phyloP scores from a whole-genome alignment of 2,329 filamentous ascomycete species.

The Aspergillus pseudonomiae region DNA sequence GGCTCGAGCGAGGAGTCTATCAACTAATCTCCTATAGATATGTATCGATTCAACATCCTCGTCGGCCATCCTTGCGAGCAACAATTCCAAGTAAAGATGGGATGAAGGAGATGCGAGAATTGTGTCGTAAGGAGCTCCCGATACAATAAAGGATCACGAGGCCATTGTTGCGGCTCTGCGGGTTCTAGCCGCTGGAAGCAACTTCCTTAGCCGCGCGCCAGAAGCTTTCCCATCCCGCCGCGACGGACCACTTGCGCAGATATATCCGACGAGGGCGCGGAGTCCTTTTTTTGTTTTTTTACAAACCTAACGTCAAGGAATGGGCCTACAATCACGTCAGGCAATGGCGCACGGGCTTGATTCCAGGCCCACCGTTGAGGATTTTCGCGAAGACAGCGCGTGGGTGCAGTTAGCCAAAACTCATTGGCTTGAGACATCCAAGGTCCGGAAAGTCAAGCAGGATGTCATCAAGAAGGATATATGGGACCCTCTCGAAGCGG shows the following conservation, averaged over 20 bases:
- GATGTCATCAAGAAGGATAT: constrained; percentile 84
- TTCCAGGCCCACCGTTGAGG: constrained; percentile 45
- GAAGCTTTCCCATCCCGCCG: constrained; percentile 29
- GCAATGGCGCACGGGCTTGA: constrained; percentile 62
- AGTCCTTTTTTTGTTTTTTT: constrained; percentile 49
- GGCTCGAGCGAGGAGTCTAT: constrained; percentile 62
- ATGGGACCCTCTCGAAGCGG: constrained; percentile 84
- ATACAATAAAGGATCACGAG: constrained; percentile 17
- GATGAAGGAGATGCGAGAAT: constrained; percentile 12
- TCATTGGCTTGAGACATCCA: constrained; percentile 77
- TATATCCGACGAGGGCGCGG: constrained; percentile 52
- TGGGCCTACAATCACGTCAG: constrained; percentile 46
- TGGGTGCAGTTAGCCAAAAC: constrained; percentile 74
- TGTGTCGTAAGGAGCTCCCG: constrained; percentile 5
- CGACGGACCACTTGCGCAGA: constrained; percentile 34
- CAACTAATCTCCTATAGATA: constrained; percentile 58
- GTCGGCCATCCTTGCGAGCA: constrained; percentile 34
- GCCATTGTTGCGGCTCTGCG: constrained; percentile 34
- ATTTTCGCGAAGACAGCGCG: constrained; percentile 46
- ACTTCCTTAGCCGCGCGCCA: constrained; percentile 35
- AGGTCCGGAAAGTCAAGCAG: constrained; percentile 73
- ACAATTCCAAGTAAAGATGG: not conserved
- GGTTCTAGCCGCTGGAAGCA: constrained; percentile 26
- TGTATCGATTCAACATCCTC: constrained; percentile 37
- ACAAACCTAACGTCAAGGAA: constrained; percentile 39